Base-by-base conservation (phyloP, 2,329 filamentous ascomycete genomes). In the Dryadomyces sulphureus region DNA sequence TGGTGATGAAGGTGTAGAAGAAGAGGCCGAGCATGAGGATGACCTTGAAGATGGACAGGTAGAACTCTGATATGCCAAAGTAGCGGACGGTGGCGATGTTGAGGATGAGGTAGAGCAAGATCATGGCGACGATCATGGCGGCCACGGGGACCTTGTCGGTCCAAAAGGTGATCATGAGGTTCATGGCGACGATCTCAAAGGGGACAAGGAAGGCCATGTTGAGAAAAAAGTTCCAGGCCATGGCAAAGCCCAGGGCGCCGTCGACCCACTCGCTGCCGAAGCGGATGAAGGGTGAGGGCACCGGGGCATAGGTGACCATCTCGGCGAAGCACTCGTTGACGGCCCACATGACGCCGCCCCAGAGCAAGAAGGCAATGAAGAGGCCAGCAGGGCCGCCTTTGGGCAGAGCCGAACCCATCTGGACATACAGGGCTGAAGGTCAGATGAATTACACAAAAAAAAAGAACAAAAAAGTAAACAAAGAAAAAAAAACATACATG, bases 231-330 rank as follows among this genome's bases (percentile, higher is more conserved):
- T 70, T 70, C 66, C 66, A 72, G 4, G 67, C 65, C 19, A 71
- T 54, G 2, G 68, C 65, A 46, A 70, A 72, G 22, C 64, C 67
- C 8, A 68, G 56, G 1, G 66, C 64, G 34, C 63, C 60, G 47
- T 70, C 66, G 34, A 69, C 66, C 45, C 44, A 52, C 3, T 48
- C 45, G 21, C 49, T 40, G 42, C 45, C 83, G 55, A 88, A 85
- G 22, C 80, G 77, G 56, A 88, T 83, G 59, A 89, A 88, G 0
- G 82, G 81, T 36, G 81, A 85, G 0, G 81, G 84, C 45, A 88
- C 83, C 7, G 84, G 83, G 2, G 85, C 65, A 52, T 82, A 85
- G 0, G 80, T 83, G 7, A 84, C 81, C 81, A 87, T 85, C 59
- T 87, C 83, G 12, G 80, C 79, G 64, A 84, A 75, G 57, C 57